These are phyloP conservation scores for Ascochyta rabiei DNA, from an alignment of 2,329 filamentous ascomycete species.

Conservation along the genomic window DNA sequence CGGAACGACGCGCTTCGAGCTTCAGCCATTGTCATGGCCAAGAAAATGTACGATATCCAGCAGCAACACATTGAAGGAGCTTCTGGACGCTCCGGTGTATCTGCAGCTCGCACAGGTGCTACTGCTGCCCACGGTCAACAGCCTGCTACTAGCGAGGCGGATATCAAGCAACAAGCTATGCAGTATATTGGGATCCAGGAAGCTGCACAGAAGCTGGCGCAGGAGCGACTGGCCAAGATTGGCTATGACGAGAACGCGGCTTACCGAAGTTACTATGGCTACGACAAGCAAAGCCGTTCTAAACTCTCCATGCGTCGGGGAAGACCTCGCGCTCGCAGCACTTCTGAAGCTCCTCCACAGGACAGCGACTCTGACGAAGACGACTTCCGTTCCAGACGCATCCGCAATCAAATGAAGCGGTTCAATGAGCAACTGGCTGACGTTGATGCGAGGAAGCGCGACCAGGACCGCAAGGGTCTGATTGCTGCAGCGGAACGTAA, in stretches of 20 bases:
- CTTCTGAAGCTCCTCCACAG: constrained; percentile 53
- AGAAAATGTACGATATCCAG: constrained; percentile 78
- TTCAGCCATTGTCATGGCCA: constrained; percentile 87
- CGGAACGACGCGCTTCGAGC: constrained; percentile 76
- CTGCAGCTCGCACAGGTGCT: constrained; percentile 43
- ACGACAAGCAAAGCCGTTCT: constrained; percentile 54
- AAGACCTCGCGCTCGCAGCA: constrained; percentile 69
- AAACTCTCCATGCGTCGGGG: constrained; percentile 60
- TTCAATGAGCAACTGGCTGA: constrained; percentile 71
- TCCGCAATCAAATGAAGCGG: constrained; percentile 78
- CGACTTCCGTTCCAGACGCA: constrained; percentile 71
- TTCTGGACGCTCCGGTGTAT: constrained; percentile 31
- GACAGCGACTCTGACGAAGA: constrained; percentile 57
- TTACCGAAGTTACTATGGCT: constrained; percentile 79
- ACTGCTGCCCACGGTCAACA: constrained; percentile 41
- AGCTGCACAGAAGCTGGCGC: constrained; percentile 82
- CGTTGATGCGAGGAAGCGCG: constrained; percentile 75
- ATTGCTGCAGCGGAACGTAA: constrained; percentile 83
- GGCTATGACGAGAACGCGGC: constrained; percentile 71
- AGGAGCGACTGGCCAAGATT: constrained; percentile 81
- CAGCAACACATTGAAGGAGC: constrained; percentile 64
- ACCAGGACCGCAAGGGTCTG: constrained; percentile 75
- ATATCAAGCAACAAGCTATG: constrained; percentile 60
- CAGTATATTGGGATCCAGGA: constrained; percentile 74
- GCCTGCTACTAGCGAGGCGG: constrained; percentile 41